These are phyloP conservation scores for Cercospora berteroae DNA, from an alignment of 2,329 filamentous ascomycete genomes.

Conservation along the genomic window DNA sequence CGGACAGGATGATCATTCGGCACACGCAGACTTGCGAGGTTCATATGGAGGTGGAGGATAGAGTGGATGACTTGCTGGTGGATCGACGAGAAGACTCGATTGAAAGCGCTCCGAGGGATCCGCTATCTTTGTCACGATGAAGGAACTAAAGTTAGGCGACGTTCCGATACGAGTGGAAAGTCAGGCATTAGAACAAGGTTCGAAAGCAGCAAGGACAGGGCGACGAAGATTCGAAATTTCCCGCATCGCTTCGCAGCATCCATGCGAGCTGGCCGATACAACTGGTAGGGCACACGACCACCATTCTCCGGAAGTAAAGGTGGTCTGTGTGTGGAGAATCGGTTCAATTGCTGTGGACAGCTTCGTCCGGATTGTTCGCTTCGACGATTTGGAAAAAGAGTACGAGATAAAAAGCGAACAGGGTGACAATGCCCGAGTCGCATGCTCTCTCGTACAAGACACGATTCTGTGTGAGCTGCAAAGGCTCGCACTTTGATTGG, in stretches of 20 bases:
- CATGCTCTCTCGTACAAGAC: neutral
- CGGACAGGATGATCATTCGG: slow-evolving; percentile 28
- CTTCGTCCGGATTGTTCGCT: neutral
- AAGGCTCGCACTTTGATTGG: neutral
- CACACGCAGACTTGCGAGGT: slow-evolving; percentile 27
- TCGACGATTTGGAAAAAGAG: neutral
- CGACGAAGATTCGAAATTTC: neutral
- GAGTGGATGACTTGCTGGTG: neutral
- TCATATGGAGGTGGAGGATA: slow-evolving; percentile 16
- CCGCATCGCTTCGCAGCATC: neutral
- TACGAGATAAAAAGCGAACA: neutral
- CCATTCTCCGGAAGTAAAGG: neutral
- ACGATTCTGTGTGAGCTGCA: neutral
- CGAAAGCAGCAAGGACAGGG: neutral
- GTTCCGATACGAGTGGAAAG: neutral
- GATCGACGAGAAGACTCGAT: neutral
- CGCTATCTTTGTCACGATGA: neutral
- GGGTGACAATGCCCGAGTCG: neutral
- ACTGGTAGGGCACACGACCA: neutral
- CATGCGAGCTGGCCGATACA: neutral
- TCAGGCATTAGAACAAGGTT: neutral
- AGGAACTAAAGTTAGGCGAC: neutral
- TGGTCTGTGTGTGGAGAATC: neutral
- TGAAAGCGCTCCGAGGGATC: neutral
- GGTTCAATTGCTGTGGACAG: neutral